These are phyloP conservation scores for Sindora glabra DNA, from an alignment of 306 rosid genomes.

Conservation along the genomic window DNA sequence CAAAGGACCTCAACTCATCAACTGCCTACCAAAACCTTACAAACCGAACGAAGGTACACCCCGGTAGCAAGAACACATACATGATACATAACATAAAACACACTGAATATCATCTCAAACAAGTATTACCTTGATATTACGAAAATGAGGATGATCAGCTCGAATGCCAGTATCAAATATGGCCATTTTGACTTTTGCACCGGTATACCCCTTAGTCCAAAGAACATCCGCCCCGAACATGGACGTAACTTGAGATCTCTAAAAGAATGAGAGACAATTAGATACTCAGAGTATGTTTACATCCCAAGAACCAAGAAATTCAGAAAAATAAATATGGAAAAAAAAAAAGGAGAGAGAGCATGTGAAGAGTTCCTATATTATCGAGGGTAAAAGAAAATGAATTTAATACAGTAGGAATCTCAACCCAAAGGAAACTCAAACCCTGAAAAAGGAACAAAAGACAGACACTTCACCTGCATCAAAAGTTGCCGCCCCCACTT, in stretches of 20 bases:
- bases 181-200: conserved; percentile 91
- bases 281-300: conserved; percentile 9
- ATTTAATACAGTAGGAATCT: neutral
- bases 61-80: neutral
- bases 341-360: no score
- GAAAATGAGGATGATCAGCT: conserved; percentile 87
- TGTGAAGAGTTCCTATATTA: no score
- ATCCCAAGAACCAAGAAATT: neutral
- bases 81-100: neutral
- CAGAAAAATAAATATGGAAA: neutral
- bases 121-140: conserved; percentile 70
- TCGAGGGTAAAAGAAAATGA: no score
- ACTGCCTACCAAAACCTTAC: neutral
- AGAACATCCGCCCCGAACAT: conserved; percentile 80
- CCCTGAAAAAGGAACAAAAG: neutral
- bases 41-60: neutral
- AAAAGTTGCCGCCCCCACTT: conserved; percentile 57
- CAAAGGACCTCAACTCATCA: conserved; percentile 15
- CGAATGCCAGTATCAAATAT: conserved; percentile 96
- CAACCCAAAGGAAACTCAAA: neutral
- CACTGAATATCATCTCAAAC: neutral
- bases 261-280: conserved; percentile 16
- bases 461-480: conserved; percentile 41
- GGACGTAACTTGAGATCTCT: conserved; percentile 92
- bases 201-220: conserved; percentile 82